Conservation (phyloP, 2,329 filamentous ascomycete genomes). For the Cytospora chrysosperma region DNA sequence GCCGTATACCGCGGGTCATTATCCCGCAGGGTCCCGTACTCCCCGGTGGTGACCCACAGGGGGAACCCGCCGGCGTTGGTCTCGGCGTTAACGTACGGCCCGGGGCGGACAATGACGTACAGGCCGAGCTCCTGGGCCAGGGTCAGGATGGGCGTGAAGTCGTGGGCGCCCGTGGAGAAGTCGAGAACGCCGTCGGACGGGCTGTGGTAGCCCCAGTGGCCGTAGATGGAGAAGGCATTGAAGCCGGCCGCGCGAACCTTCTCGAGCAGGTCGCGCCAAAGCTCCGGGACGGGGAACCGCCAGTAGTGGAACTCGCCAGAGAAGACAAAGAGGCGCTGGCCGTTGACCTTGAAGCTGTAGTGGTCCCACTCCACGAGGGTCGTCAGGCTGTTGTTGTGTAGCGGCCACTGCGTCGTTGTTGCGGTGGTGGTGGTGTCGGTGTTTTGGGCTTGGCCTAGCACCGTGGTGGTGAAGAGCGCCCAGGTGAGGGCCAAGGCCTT, state of each 20-base stretch:
- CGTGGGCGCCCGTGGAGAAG: slow-evolving; percentile 52
- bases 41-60: slow-evolving; percentile 61
- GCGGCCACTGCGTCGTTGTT: slow-evolving; percentile 23
- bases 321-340: slow-evolving; percentile 42
- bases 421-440: neutral
- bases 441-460: slow-evolving; percentile 10
- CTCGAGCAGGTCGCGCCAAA: slow-evolving; percentile 43
- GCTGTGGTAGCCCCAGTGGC: slow-evolving; percentile 43
- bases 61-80: slow-evolving; percentile 62
- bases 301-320: slow-evolving; percentile 46
- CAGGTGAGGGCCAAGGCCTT: slow-evolving; percentile 14
- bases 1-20: slow-evolving; percentile 52
- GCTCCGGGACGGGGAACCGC: slow-evolving; percentile 40
- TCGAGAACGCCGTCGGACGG: slow-evolving; percentile 38
- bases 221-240: slow-evolving; percentile 44
- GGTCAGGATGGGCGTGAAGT: slow-evolving; percentile 52
- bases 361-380: slow-evolving; percentile 36
- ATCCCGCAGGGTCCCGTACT: slow-evolving; percentile 52
- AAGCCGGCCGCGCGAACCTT: slow-evolving; percentile 45
- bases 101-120: slow-evolving; percentile 56
- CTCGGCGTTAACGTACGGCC: slow-evolving; percentile 64
- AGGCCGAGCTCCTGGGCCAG: slow-evolving; percentile 54
- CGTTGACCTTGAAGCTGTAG: slow-evolving; percentile 42
- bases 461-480: slow-evolving; percentile 15
- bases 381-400: slow-evolving; percentile 26